Percentiles rank a stretch among this genome's conserved stretches.
Conservation (phyloP, 2,329 filamentous ascomycete genomes). For the Stachybotrys echinatus region DNA sequence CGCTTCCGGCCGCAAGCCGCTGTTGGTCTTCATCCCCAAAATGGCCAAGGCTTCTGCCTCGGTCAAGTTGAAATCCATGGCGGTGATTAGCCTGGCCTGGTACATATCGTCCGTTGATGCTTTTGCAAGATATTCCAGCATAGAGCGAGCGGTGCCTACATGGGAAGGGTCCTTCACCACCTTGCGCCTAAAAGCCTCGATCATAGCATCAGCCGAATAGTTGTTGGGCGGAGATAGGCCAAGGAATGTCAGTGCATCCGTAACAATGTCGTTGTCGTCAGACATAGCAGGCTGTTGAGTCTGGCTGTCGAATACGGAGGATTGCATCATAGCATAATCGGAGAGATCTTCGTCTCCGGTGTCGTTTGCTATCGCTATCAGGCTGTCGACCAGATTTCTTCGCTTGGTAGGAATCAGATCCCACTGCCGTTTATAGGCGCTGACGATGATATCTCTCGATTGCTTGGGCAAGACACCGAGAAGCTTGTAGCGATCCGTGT, state of each 20-base stretch:
- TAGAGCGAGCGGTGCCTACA: slow-evolving; percentile 22
- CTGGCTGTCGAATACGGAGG: slow-evolving; percentile 33
- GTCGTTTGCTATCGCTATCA: slow-evolving; percentile 29
- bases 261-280: slow-evolving; percentile 25
- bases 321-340: slow-evolving; percentile 31
- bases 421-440: slow-evolving; percentile 36
- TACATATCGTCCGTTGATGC: slow-evolving; percentile 27
- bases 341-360: slow-evolving; percentile 25
- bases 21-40: background rate
- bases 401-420: slow-evolving; percentile 24
- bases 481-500: slow-evolving; percentile 26
- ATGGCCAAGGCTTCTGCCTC: slow-evolving; percentile 14
- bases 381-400: slow-evolving; percentile 23
- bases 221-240: slow-evolving; percentile 28
- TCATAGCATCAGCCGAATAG: slow-evolving; percentile 25
- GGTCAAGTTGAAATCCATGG: slow-evolving; percentile 26
- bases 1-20: background rate
- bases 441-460: slow-evolving; percentile 26
- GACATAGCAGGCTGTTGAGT: slow-evolving; percentile 19
- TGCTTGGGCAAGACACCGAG: slow-evolving; percentile 32
- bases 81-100: slow-evolving; percentile 25
- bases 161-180: slow-evolving; percentile 22
- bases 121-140: slow-evolving; percentile 28
- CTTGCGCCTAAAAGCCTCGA: slow-evolving; percentile 28
- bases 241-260: slow-evolving; percentile 27